Evolutionary conservation across 345 rosid genomes (phyloP), one percentile per base, ranked within the genome.

Genomic region (Barbarea vulgaris): DNA sequence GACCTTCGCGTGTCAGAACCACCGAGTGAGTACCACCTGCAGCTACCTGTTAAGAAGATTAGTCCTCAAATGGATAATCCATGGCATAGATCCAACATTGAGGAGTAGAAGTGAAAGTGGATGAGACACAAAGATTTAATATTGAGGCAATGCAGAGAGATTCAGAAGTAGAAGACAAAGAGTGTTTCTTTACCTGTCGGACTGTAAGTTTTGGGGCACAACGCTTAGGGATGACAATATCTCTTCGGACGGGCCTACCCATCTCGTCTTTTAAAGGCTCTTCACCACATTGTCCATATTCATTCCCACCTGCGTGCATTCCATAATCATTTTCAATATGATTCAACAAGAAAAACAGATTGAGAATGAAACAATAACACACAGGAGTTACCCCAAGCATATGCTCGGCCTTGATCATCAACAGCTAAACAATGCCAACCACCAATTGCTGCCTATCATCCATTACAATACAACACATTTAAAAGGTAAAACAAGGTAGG

Each of bases 401-500:
- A 95, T 64, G 98, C 91, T 41, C 85, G 86, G 47, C 98, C 99
- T 80, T 90, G 90, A 84, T 95, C 97, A 82, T 92, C 97, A 81
- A 95, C 98, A 79, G 99, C 98, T 85, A 95, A 83, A 81, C 97
- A 95, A 82, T 95, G 99, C 99, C 99, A 95, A 39, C 99, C 99
- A 78, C 97, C 98, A 79, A 92, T 89, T 66, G 98, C 99, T 0
- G 99, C 99, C 99, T 95, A 75, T 57, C 47, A 77, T 69, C 57
- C 56, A 51, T 78, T 15, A 79, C 36, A 71, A 15, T 34, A 69
- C 19, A 77, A 55, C 39, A 53, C 27, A 54, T 48, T 62, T 9
- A 77, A 58, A 13, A n/a, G 13, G 41, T 54, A 31, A 39, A 19
- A 66, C 12, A 7, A 34, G 15, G 15, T 52, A 6, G 31, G 31